Base-by-base conservation (phyloP, 768 basidiomycete genomes). In the Amanita rubescens region DNA sequence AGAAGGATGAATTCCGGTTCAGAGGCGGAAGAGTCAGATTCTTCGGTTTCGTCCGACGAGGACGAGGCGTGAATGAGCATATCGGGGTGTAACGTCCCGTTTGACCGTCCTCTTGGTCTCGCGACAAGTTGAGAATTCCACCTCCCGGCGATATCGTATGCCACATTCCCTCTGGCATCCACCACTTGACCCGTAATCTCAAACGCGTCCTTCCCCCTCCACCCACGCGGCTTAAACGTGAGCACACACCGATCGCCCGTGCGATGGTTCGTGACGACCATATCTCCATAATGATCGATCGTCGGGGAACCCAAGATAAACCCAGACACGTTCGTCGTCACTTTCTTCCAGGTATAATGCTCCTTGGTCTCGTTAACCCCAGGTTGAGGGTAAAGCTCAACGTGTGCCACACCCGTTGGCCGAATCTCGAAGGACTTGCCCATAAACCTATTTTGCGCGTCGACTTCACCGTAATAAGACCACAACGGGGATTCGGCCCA, bases 71-170 rank as follows among this genome's bases (percentile, higher is more conserved):
- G 12, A 15, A 72, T 68, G 43, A 90, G 68, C 2, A 77, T 63
- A 60, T 94, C 91, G 0, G 93, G 93, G 51, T 85, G 77, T 11
- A 93, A 75, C 38, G 72, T 75, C 10, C 80, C 84, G 38, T 67
- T 63, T 32, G n/a, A n/a, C 51, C 67, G 8, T 79, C 37, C 3
- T 39, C 37, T 81, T 79, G 80, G 77, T 9, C 91, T 81, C 17
- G 92, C 92, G 50, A 98, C 85, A 33, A 98, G 82, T 63, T 97
- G 94, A 41, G 88, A 89, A 63, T 91, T 93, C 95, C 94, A 98
- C 2, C 93, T 80, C 4, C 94, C 94, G 0, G 94, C 94, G 45
- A 97, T 92, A 54, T 95, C 92, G 69, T 94, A 90, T 0, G 77
- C 81, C 27, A 84, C 72, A 19, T 77, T 71, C 9, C 88, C 92